Evolutionary conservation across 495 filamentous ascomycete species (phyloP).

Genomic region (Glonium stellatum): DNA sequence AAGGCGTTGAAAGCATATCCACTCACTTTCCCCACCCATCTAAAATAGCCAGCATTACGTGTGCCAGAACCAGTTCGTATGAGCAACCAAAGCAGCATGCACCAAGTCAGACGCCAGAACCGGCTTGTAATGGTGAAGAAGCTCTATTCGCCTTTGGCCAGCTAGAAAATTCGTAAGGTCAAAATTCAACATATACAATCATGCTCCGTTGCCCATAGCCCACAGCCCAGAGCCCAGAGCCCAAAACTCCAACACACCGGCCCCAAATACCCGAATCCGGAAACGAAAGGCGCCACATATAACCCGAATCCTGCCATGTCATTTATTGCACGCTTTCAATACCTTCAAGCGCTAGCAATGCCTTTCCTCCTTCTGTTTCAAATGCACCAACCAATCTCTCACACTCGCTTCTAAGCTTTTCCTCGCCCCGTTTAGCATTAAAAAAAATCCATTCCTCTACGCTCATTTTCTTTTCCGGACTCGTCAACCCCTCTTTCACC

Average conservation of each 20-base stretch:
- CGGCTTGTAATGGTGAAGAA: no score
- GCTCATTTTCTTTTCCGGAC: constrained; percentile 77
- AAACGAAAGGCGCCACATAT: no score
- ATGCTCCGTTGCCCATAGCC: not conserved
- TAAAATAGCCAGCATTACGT: no score
- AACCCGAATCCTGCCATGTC: not conserved
- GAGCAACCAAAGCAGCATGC: no score
- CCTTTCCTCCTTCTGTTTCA: constrained; percentile 72
- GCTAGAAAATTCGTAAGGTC: no score
- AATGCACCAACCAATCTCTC: constrained; percentile 73
- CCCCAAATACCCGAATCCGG: no score
- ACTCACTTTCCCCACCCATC: no score
- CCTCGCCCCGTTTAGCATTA: constrained; percentile 73
- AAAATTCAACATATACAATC: no score
- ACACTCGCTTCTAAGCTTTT: constrained; percentile 68
- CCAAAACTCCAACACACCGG: not conserved
- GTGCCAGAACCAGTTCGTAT: no score
- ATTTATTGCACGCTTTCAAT: constrained; percentile 40
- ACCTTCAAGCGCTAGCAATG: constrained; percentile 69
- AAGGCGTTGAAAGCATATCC: no score
- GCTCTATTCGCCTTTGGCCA: no score
- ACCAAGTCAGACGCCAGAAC: no score
- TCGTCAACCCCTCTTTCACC: constrained; percentile 50
- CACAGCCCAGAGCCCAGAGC: not conserved
- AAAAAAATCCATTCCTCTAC: constrained; percentile 86